A percentile compares a stretch with the other conserved stretches of the same genome.
These are phyloP conservation scores for Lepiota subincarnata DNA, from an alignment of 768 basidiomycete species.

Conservation along the genomic window DNA sequence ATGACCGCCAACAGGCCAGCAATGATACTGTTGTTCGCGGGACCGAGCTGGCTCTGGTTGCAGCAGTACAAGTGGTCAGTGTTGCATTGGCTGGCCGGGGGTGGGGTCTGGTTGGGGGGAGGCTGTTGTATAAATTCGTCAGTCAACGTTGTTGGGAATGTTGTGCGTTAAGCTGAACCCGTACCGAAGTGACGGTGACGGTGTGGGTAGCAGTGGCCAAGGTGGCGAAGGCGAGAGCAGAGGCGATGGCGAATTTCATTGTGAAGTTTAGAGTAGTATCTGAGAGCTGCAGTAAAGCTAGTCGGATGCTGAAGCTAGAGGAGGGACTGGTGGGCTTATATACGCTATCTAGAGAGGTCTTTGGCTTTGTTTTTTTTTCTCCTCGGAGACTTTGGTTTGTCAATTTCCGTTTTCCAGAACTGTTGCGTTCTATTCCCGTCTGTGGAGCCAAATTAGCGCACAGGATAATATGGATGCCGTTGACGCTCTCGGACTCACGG, in stretches of 20 bases:
- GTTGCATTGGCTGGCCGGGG: slow-evolving; percentile 19
- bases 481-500: too few species aligned
- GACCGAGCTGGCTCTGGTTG: slow-evolving; percentile 12
- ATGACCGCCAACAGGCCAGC: too few species aligned
- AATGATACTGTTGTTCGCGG: slow-evolving; percentile 12
- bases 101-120: slow-evolving; percentile 5
- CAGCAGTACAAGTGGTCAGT: slow-evolving; percentile 20
- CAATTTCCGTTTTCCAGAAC: too few species aligned
- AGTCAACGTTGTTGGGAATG: not conserved
- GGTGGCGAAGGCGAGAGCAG: not conserved
- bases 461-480: too few species aligned
- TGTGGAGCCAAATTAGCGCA: too few species aligned
- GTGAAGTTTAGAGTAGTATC: not conserved
- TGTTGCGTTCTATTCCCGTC: too few species aligned
- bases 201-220: slow-evolving; percentile 17
- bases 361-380: too few species aligned
- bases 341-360: too few species aligned
- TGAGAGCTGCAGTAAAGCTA: not conserved
- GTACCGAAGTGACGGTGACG: slow-evolving; percentile 15
- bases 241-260: not conserved
- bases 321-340: too few species aligned
- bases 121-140: not conserved
- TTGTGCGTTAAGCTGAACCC: not conserved
- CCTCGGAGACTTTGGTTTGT: too few species aligned
- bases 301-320: not conserved